Percentiles rank a stretch among this genome's conserved stretches.
Evolutionary conservation across 2,329 filamentous ascomycete species (phyloP).

Genomic region (Arthrocladium fulminans): DNA sequence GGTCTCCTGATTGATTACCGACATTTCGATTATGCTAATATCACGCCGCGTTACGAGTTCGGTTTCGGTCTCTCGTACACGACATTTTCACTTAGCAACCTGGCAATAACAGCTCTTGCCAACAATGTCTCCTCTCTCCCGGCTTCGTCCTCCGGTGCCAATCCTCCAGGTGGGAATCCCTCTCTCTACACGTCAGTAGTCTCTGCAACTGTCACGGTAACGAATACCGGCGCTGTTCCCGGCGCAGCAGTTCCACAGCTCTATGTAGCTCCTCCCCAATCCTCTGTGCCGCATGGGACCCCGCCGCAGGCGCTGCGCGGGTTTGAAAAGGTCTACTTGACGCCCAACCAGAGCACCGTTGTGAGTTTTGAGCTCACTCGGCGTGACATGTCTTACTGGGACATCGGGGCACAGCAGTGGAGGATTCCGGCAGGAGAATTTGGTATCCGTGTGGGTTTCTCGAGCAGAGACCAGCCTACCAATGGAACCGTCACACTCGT

Average conservation of each 20-base stretch:
- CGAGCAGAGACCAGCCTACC: constrained; percentile 15
- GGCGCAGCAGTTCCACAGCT: constrained; percentile 69
- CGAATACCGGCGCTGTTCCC: constrained; percentile 56
- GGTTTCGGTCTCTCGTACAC: constrained; percentile 75
- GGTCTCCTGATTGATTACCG: constrained; percentile 78
- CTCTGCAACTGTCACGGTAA: constrained; percentile 59
- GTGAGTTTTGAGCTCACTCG: constrained; percentile 48
- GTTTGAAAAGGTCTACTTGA: constrained; percentile 51
- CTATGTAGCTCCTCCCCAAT: constrained; percentile 23
- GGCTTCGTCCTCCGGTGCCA: constrained; percentile 50
- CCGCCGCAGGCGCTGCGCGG: constrained; percentile 52
- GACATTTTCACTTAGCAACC: constrained; percentile 62
- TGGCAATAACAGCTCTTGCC: constrained; percentile 52
- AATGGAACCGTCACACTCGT: not conserved
- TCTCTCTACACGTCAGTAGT: constrained; percentile 46
- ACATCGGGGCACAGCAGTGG: constrained; percentile 53
- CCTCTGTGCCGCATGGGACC: constrained; percentile 34
- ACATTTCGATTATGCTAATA: constrained; percentile 58
- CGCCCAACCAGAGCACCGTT: constrained; percentile 38
- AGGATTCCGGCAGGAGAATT: constrained; percentile 14
- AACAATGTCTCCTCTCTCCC: constrained; percentile 37
- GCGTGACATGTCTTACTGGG: constrained; percentile 59
- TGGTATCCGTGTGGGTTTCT: constrained; percentile 15
- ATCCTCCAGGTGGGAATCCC: constrained; percentile 47
- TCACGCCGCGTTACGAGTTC: constrained; percentile 58